These are phyloP conservation scores for Rhodomyrtus tomentosa DNA, from an alignment of 345 rosid genomes.

Conservation along the genomic window DNA sequence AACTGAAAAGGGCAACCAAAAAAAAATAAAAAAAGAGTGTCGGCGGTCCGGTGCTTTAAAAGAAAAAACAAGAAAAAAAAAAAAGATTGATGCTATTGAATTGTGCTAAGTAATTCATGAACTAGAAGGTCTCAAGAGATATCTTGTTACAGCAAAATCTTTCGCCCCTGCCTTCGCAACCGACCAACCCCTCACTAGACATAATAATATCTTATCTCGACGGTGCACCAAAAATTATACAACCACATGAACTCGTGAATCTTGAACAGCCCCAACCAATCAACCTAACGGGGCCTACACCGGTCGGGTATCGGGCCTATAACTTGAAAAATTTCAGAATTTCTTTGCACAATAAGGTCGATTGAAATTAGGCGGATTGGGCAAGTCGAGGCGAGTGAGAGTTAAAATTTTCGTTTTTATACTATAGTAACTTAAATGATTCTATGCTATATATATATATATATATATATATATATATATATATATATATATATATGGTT, in stretches of 20 bases:
- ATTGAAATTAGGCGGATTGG: background rate
- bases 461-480: too few relatives aligned
- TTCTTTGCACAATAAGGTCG: background rate
- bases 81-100: background rate
- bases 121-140: too few relatives aligned
- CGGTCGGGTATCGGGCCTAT: fast-evolving
- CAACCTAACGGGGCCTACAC: too few relatives aligned
- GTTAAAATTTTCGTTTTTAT: background rate
- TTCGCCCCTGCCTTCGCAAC: too few relatives aligned
- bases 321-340: background rate
- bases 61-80: too few relatives aligned
- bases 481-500: too few relatives aligned
- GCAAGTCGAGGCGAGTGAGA: background rate
- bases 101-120: background rate
- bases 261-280: background rate
- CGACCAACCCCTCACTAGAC: too few relatives aligned
- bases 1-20: background rate
- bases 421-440: background rate
- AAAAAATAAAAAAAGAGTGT: background rate
- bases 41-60: background rate
- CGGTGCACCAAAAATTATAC: background rate
- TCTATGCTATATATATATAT: too few relatives aligned
- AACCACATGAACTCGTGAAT: background rate
- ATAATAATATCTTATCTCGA: too few relatives aligned
- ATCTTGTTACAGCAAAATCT: too few relatives aligned